Conservation (phyloP, 176 grass and related monocot species). For the Pontederia paniculata region DNA sequence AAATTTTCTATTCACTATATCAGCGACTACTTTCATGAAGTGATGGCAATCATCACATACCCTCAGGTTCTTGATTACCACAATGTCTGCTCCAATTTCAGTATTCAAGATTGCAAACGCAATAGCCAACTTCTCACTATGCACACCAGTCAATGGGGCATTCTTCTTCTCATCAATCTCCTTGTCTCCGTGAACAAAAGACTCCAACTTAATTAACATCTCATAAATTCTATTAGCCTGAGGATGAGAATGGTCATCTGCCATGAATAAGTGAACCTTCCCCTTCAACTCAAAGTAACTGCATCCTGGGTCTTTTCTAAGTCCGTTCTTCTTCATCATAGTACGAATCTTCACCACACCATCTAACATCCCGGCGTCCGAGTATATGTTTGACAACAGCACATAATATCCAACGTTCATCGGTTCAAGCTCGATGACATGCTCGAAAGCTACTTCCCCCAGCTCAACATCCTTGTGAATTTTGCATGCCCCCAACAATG, state of each 20-base stretch:
- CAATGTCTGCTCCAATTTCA: constrained; percentile 29
- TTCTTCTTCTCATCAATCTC: neutral
- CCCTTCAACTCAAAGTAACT: constrained; percentile 51
- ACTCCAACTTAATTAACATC: constrained; percentile 37
- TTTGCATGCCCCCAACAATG: constrained; percentile 64
- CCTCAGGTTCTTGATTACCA: constrained; percentile 78
- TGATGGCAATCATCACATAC: constrained; percentile 53
- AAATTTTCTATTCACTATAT: constrained; percentile 27
- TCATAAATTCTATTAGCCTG: constrained; percentile 50
- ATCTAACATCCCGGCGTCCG: constrained; percentile 22
- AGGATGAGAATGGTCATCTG: constrained; percentile 58
- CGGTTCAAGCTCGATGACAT: constrained; percentile 36
- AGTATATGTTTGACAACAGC: constrained; percentile 64
- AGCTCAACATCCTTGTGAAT: constrained; percentile 52
- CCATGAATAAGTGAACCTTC: constrained; percentile 57
- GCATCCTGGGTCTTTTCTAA: constrained; percentile 66
- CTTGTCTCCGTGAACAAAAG: constrained; percentile 24
- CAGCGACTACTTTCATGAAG: constrained; percentile 39
- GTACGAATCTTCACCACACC: constrained; percentile 30
- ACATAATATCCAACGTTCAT: constrained; percentile 56
- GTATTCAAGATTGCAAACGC: constrained; percentile 53
- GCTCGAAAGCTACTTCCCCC: constrained; percentile 35
- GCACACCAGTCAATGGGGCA: constrained; percentile 26
- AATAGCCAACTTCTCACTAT: constrained; percentile 62
- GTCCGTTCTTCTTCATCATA: constrained; percentile 43